Conservation (phyloP, 169 alveolate genomes). For the Cryptosporidium ryanae region DNA sequence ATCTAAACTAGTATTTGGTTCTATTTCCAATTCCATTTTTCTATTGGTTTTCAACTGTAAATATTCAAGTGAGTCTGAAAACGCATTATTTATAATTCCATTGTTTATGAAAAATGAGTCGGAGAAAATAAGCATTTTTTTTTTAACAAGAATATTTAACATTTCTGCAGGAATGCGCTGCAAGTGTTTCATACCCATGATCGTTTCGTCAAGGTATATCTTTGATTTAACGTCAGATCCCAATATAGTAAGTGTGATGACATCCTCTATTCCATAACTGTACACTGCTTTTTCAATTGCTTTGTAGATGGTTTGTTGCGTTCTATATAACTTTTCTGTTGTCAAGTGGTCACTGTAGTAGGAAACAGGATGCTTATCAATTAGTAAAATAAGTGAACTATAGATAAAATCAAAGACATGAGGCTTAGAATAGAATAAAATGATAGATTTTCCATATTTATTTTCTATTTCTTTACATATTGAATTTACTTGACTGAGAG, state of each 20-base stretch:
- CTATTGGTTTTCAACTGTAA: conserved; percentile 2
- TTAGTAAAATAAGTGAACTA: background rate
- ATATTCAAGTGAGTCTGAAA: conserved; percentile 1
- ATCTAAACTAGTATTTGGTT: conserved; percentile 10
- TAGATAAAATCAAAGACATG: conserved; percentile 36
- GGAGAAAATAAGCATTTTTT: conserved; percentile 1
- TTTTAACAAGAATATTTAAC: conserved; percentile 4
- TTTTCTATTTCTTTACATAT: conserved; percentile 37
- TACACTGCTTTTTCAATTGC: background rate
- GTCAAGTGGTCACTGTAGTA: background rate
- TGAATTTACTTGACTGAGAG: background rate
- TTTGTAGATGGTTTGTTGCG: background rate
- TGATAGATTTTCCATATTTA: conserved; percentile 48
- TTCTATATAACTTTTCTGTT: conserved; percentile 5
- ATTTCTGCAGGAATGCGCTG: conserved; percentile 41
- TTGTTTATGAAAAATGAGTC: conserved; percentile 16
- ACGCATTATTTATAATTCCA: background rate
- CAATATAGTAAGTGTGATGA: conserved; percentile 7
- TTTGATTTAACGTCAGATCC: background rate
- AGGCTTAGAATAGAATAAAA: conserved; percentile 16
- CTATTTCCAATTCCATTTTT: background rate
- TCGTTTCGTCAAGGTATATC: background rate
- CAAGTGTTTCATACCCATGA: conserved; percentile 1
- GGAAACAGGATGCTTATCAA: conserved; percentile 42
- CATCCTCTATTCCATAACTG: conserved; percentile 1